These are phyloP conservation scores for Aspergillus arachidicola DNA, from an alignment of 2,329 filamentous ascomycete species.

Conservation along the genomic window DNA sequence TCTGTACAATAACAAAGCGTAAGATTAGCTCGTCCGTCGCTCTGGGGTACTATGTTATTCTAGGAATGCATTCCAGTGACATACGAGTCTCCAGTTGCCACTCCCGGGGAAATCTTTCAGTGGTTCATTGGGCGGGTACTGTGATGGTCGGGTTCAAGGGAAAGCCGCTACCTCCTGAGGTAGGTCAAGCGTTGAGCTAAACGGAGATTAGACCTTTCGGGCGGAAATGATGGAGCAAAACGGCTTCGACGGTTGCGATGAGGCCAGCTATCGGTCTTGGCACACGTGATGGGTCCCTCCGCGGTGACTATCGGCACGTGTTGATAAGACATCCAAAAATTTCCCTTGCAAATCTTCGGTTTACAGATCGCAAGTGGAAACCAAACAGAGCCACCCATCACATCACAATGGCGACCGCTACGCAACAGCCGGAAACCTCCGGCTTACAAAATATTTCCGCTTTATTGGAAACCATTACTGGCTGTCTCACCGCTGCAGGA, in stretches of 20 bases:
- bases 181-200: slow-evolving; percentile 1
- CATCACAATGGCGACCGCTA: slow-evolving; percentile 29
- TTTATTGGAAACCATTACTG: slow-evolving; percentile 38
- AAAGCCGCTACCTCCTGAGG: not conserved
- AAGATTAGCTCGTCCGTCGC: slow-evolving; percentile 20
- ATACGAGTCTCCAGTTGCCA: slow-evolving; percentile 24
- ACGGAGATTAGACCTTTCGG: not conserved
- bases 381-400: slow-evolving; percentile 2
- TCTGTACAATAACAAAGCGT: slow-evolving; percentile 16
- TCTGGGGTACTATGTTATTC: slow-evolving; percentile 10
- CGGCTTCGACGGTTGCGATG: slow-evolving; percentile 1
- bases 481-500: slow-evolving; percentile 37
- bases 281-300: slow-evolving; percentile 19
- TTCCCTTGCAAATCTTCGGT: slow-evolving; percentile 18
- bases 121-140: slow-evolving; percentile 14
- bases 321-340: slow-evolving; percentile 27
- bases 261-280: slow-evolving; percentile 22
- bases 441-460: slow-evolving; percentile 30
- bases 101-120: slow-evolving; percentile 12
- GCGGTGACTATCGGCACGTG: slow-evolving; percentile 22
- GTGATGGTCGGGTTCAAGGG: not conserved
- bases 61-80: slow-evolving; percentile 15
- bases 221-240: not conserved
- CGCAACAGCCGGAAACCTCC: slow-evolving; percentile 21
- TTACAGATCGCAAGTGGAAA: not conserved